Base-by-base conservation (phyloP, 441 rosid species). In the Jatropha podagrica region DNA sequence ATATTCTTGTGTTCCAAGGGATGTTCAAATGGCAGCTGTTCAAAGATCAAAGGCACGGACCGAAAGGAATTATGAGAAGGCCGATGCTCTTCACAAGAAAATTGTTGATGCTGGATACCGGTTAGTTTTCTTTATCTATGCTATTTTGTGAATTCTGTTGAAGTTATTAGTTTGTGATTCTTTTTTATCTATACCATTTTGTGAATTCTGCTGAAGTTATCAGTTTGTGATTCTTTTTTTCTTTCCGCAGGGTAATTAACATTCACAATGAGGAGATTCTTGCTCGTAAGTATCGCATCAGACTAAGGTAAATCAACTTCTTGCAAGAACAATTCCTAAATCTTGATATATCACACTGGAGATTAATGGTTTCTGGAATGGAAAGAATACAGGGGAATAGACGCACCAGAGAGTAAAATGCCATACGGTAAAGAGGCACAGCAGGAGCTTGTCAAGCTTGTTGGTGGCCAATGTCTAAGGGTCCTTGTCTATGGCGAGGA, bases 331-430 rank as follows among this genome's bases (percentile, higher is more conserved):
- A 64, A 51, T 20, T 27, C 27, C 17, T 7, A 38, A 38, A 60
- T 38, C 5, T 27, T 11, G 5, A 58, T 18, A 2, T 54, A 7
- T 38, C 18, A 7, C 7, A 7, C 42, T n/a, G 44, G 38, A 37
- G 23, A 44, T 2, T 73, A 67, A 63, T 64, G 27, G 14, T 49
- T 60, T 17, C 18, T 48, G 56, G 38, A n/a, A 64, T 65, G 67
- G 65, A 81, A 77, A 38, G 14, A 8, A 73, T 74, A 61, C 78
- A 93, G 96, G 74, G 98, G 97, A 52, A 88, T 92, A 60, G 98
- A 93, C 85, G 85, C 98, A 69, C 98, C 97, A 3, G 97, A 92
- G 78, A 81, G 90, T 73, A 44, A 74, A 74, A 92, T 93, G 96
- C 90, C 94, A 0, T 90, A 77, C 41, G 96, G 98, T 58, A 82